phyloP scores from a whole-genome alignment of 805 yeast genomes.

The Wickerhamomyces xylosicus region DNA sequence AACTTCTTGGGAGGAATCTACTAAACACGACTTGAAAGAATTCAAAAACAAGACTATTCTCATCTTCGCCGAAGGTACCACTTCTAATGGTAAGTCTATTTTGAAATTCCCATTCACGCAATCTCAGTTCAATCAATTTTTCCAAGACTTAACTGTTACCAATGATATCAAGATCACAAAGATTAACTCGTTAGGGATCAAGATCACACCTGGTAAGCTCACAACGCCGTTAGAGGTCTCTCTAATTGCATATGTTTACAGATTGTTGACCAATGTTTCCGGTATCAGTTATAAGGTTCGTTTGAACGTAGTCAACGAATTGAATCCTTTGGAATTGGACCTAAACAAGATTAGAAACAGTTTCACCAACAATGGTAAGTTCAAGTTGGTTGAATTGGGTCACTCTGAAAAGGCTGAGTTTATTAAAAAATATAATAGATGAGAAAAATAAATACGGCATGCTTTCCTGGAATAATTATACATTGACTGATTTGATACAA shows the following conservation, averaged over 20 bases:
- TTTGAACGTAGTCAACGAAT: constrained; percentile 13
- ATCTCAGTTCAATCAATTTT: constrained; percentile 12
- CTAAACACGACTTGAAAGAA: constrained; percentile 19
- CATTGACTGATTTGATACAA: constrained; percentile 1
- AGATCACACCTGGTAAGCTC: constrained; percentile 19
- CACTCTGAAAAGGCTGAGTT: constrained; percentile 34
- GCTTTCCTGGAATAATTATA: too few species aligned
- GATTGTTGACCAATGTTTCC: constrained; percentile 13
- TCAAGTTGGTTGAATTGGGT: constrained; percentile 35
- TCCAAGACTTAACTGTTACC: neutral
- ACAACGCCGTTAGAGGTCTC: constrained; percentile 22
- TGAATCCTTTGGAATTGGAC: constrained; percentile 14
- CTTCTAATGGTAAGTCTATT: constrained; percentile 74
- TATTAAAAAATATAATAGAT: constrained; percentile 23
- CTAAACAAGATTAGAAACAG: constrained; percentile 20
- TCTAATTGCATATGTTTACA: constrained; percentile 9
- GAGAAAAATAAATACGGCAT: too few species aligned
- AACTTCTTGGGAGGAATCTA: constrained; percentile 6
- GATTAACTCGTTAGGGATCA: constrained; percentile 19
- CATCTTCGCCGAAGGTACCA: constrained; percentile 70
- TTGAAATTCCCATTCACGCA: constrained; percentile 39
- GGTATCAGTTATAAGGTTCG: constrained; percentile 17
- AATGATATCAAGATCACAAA: constrained; percentile 1
- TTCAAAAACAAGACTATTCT: constrained; percentile 41
- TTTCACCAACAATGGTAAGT: constrained; percentile 35